Percentiles rank a stretch among this genome's conserved stretches.
Evolutionary conservation across 2,329 filamentous ascomycete genomes (phyloP).

Genomic region (Knufia petricola): DNA sequence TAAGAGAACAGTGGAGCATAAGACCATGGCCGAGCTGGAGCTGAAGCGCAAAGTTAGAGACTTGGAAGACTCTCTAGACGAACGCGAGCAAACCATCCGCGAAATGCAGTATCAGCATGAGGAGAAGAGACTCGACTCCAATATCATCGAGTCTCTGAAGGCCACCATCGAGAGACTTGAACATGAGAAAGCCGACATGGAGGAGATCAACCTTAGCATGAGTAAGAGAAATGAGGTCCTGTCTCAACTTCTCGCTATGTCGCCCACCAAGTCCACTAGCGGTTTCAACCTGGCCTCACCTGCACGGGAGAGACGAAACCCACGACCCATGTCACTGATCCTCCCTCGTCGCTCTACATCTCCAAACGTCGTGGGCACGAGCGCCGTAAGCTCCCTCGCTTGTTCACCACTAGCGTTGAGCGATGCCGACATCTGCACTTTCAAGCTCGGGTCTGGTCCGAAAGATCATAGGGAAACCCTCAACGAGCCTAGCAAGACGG

Average conservation of each 20-base stretch:
- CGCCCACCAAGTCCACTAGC: constrained; percentile 23
- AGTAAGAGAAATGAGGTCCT: constrained; percentile 30
- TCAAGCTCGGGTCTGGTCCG: background rate
- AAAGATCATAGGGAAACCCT: background rate
- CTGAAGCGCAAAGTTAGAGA: constrained; percentile 26
- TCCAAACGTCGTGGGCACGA: constrained; percentile 10
- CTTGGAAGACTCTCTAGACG: constrained; percentile 27
- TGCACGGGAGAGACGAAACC: constrained; percentile 16
- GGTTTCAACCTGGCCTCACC: constrained; percentile 19
- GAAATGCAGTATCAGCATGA: constrained; percentile 29
- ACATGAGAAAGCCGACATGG: constrained; percentile 25
- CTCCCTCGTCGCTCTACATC: constrained; percentile 24
- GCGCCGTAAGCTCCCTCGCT: background rate
- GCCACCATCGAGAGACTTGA: constrained; percentile 26
- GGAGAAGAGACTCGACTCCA: constrained; percentile 20
- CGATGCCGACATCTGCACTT: constrained; percentile 3
- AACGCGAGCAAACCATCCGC: constrained; percentile 25
- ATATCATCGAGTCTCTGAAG: constrained; percentile 18
- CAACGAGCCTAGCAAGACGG: background rate
- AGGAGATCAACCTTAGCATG: constrained; percentile 27
- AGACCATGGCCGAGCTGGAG: constrained; percentile 25
- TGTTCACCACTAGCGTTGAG: background rate
- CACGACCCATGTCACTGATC: constrained; percentile 26
- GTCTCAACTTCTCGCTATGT: constrained; percentile 30
- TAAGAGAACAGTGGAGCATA: constrained; percentile 25